phyloP scores from a whole-genome alignment of 139 green algal species.

The Ettlia oleoabundans region DNA sequence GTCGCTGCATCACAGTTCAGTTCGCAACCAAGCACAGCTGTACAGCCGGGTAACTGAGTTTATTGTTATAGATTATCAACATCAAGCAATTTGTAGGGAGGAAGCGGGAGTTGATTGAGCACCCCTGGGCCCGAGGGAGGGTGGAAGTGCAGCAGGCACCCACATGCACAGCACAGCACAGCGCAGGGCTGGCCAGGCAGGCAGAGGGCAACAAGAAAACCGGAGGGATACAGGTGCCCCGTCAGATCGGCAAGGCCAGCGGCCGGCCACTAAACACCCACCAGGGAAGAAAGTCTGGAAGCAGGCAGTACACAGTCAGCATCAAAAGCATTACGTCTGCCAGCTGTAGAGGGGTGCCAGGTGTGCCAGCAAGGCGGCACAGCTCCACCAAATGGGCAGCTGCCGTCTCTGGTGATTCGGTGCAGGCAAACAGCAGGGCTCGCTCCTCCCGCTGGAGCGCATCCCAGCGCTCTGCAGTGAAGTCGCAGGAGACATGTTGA shows the following conservation, averaged over 20 bases:
- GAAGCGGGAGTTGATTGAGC: too few relatives aligned
- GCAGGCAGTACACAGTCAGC: slow-evolving; percentile 47
- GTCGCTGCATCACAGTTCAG: background rate
- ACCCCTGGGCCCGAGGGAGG: too few relatives aligned
- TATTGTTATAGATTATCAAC: too few relatives aligned
- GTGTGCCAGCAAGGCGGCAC: slow-evolving; percentile 14
- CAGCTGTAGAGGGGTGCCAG: slow-evolving; percentile 24
- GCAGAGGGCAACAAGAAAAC: too few relatives aligned
- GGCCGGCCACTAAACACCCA: background rate
- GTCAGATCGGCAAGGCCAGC: background rate
- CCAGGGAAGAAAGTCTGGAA: slow-evolving; percentile 32
- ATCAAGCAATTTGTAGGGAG: too few relatives aligned
- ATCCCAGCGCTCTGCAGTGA: slow-evolving; percentile 58
- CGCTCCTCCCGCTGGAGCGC: slow-evolving; percentile 44
- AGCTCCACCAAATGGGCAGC: slow-evolving; percentile 47
- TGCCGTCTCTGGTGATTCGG: slow-evolving; percentile 14
- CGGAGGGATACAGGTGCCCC: too few relatives aligned
- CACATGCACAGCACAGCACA: background rate
- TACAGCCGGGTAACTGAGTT: too few relatives aligned
- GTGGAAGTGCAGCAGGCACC: too few relatives aligned
- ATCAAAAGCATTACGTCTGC: slow-evolving; percentile 48
- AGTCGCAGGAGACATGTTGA: too few relatives aligned
- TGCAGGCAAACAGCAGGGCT: slow-evolving; percentile 41
- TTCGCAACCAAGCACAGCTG: too few relatives aligned
- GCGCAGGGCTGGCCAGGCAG: background rate